Evolutionary conservation across 805 yeast genomes (phyloP).

Genomic region (Saccharomycopsis fibuligera): DNA sequence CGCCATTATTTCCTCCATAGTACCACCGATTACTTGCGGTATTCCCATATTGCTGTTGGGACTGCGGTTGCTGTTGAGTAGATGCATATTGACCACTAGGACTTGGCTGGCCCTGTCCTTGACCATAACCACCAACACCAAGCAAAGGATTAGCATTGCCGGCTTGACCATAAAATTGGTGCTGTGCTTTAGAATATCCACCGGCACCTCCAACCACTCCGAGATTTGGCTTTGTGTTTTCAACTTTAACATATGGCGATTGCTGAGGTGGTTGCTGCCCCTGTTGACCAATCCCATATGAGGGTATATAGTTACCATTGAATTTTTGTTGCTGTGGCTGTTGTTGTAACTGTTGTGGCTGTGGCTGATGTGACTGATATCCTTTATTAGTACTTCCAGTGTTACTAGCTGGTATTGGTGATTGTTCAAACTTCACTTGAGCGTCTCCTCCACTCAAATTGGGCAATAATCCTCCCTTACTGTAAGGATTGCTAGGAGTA

Average conservation of each 20-base stretch:
- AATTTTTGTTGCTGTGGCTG: background rate
- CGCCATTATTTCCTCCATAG: background rate
- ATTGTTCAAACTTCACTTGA: background rate
- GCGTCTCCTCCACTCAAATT: background rate
- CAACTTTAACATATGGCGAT: background rate
- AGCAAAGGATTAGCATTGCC: background rate
- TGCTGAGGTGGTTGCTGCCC: conserved; percentile 6
- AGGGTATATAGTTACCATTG: background rate
- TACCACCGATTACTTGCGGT: background rate
- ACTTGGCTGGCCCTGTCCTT: background rate
- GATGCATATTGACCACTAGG: background rate
- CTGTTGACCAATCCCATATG: conserved; percentile 5
- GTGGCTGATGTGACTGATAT: conserved; percentile 1
- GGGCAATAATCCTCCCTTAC: background rate
- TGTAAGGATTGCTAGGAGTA: background rate
- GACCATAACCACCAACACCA: background rate
- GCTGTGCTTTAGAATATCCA: background rate
- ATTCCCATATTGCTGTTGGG: background rate
- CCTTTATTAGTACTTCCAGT: background rate
- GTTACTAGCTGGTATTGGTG: background rate
- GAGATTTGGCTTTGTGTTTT: no score
- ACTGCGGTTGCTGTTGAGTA: conserved; percentile 2
- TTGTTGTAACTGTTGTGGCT: conserved; percentile 7
- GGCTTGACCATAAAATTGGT: background rate
- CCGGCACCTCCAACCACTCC: background rate